Evolutionary conservation across 2,329 filamentous ascomycete genomes (phyloP), one percentile per base, ranked within the genome.

Genomic region (Hymenoscyphus occultus): DNA sequence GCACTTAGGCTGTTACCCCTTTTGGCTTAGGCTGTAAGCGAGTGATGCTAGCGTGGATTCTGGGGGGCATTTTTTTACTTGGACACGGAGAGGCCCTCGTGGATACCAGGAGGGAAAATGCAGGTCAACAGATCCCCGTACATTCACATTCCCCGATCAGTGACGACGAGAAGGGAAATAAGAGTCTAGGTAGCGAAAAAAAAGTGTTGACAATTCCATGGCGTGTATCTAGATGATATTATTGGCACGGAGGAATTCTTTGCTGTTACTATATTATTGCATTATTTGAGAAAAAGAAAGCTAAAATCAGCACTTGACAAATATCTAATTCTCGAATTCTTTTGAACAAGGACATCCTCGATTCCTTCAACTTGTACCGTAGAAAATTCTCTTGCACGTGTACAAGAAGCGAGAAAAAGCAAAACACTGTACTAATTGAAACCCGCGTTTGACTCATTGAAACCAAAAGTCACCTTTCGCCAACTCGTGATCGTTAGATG

Each of bases 51-150:
- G 45, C 6, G 45, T 22, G 19, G 7, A n/a, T 22, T 13, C n/a
- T 22, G 45, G 45, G 45, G 45, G 19, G 10, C 7, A 4, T 28
- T 51, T 51, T n/a, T 35, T 35, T 28, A 2, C 28, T 28, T 28
- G 42, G n/a, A 51, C 22, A 51, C 45, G 45, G 7, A 48, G 42
- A n/a, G 6, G 12, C 22, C 45, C 45, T 51, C 45, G 19, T 51
- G 45, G 45, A 51, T 51, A 10, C 45, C n/a, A 51, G 45, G 45
- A 51, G 45, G 45, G 45, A 22, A 48, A 51, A 51, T 51, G 45
- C 45, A 51, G 45, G 45, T n/a, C 19, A 51, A 51, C 45, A 51
- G 45, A 51, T 51, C 45, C 45, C 45, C 45, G 45, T 51, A 51
- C 45, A 51, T 51, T 22, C 45, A 51, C 45, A 51, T 51, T 22